Evolutionary conservation across 2,329 filamentous ascomycete genomes (phyloP), one percentile per base, ranked within the genome.

Genomic region (Pseudopithomyces chartarum): DNA sequence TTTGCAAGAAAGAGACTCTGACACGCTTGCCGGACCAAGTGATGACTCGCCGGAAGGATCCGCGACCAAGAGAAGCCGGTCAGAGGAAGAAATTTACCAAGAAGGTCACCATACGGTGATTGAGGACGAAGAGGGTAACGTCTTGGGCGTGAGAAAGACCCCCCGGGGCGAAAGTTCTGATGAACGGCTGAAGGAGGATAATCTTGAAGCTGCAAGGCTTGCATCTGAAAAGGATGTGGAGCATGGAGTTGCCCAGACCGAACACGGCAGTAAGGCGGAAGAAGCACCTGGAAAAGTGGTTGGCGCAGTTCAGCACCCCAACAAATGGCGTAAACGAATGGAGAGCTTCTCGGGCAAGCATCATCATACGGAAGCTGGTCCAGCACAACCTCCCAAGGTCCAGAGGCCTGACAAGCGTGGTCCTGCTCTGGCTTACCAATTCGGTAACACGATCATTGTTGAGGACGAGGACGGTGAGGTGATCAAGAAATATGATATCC

Each of bases 401-500:
- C 66, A 75, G 11, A 73, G 75, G 54, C 61, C 71, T 5, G 70
- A 73, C 38, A 78, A 81, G 36, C 82, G 85, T 62, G 89, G 90
- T 54, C 90, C 90, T 12, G 91, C 91, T n/a, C 81, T 89, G 46
- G 91, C 91, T 5, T 96, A 93, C 71, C 90, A 93, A 63, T 94
- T 92, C 68, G 91, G 91, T 60, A 93, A 91, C 71, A 93, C 91
- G 79, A 91, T 96, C 62, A 94, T 96, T 70, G 90, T 96, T 15
- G 91, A 96, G 77, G 90, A 96, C 60, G 89, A 90, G 73, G 88
- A 93, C 65, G 91, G 91, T 42, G 91, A 96, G 72, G 91, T 96
- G 32, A 85, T 96, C 71, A 93, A 93, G 79, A 88, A 90, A 55
- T 93, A 92, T 70, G 88, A 93, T 61, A 83, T 94, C 26, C 88